These are phyloP conservation scores for Starmerella sirachaensis DNA, from an alignment of 805 yeast genomes.

Conservation along the genomic window DNA sequence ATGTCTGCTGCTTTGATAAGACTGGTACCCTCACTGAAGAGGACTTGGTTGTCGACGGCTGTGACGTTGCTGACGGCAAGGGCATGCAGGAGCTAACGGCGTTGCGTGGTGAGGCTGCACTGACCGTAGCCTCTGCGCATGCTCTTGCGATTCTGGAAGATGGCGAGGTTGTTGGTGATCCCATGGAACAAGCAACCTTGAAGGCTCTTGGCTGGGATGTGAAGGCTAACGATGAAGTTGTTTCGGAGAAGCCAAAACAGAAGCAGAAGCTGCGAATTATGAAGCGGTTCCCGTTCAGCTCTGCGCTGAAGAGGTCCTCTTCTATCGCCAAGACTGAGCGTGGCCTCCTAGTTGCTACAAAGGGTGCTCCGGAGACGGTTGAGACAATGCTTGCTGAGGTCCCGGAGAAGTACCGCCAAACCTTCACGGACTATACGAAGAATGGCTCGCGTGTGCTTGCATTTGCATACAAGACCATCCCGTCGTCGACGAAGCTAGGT, in stretches of 20 bases:
- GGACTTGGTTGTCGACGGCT: slow-evolving; percentile 89
- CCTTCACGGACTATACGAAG: slow-evolving; percentile 82
- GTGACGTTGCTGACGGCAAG: slow-evolving; percentile 63
- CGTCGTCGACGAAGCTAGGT: slow-evolving; percentile 36
- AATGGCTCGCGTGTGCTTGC: slow-evolving; percentile 94
- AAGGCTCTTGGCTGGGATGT: slow-evolving; percentile 79
- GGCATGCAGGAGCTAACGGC: slow-evolving; percentile 32
- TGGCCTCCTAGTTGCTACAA: slow-evolving; percentile 60
- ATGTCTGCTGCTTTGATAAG: slow-evolving; percentile 96
- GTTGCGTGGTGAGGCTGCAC: slow-evolving; percentile 46
- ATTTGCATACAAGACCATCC: slow-evolving; percentile 71
- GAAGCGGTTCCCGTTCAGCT: slow-evolving; percentile 94
- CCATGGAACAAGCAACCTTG: slow-evolving; percentile 95
- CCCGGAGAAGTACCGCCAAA: slow-evolving; percentile 72
- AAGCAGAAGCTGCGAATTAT: slow-evolving; percentile 51
- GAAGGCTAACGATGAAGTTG: slow-evolving; percentile 60
- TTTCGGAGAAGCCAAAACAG: slow-evolving; percentile 33
- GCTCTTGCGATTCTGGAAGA: slow-evolving; percentile 89
- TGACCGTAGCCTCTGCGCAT: slow-evolving; percentile 86
- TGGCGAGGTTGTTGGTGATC: slow-evolving; percentile 97
- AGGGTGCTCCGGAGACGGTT: slow-evolving; percentile 98
- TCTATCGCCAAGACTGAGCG: slow-evolving; percentile 45
- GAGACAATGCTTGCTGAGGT: slow-evolving; percentile 57
- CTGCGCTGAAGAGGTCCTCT: slow-evolving; percentile 91
- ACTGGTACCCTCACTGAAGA: slow-evolving; percentile 98